Evolutionary conservation across 352 stramenopile species (phyloP).

Genomic region (Globisporangium heterothallicum): DNA sequence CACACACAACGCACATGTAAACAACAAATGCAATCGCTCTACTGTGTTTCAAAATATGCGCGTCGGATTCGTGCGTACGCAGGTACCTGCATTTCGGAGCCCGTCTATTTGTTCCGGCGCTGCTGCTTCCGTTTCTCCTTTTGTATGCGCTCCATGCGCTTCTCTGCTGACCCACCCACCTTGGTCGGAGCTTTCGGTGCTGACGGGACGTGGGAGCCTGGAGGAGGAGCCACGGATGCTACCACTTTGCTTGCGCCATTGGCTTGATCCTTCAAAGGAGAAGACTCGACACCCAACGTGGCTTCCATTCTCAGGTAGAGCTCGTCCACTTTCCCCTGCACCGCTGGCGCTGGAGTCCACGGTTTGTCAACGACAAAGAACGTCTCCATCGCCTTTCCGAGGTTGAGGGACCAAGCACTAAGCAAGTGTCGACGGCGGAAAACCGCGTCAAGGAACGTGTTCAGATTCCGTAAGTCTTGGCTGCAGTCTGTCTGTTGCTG

Average conservation of each 20-base stretch:
- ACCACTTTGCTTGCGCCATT: not conserved
- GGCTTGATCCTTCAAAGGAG: not conserved
- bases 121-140: conserved; percentile 14
- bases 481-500: not conserved
- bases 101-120: not conserved
- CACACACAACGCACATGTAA: too few relatives aligned
- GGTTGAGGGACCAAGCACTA: not conserved
- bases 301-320: conserved; percentile 10
- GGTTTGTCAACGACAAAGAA: conserved; percentile 5
- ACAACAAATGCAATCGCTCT: too few relatives aligned
- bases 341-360: not conserved
- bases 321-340: conserved; percentile 6
- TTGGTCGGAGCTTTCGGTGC: conserved; percentile 1
- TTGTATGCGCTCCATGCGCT: conserved; percentile 17
- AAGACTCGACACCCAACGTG: not conserved
- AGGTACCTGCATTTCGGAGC: too few relatives aligned
- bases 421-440: conserved; percentile 5
- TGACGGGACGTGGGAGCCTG: not conserved
- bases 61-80: too few relatives aligned
- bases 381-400: conserved; percentile 4
- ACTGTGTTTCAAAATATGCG: too few relatives aligned
- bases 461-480: conserved; percentile 3
- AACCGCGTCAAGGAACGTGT: not conserved
- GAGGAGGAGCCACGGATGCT: not conserved
- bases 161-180: conserved; percentile 1